Conservation (phyloP, 2,329 filamentous ascomycete genomes). For the Blastomyces gilchristii region DNA sequence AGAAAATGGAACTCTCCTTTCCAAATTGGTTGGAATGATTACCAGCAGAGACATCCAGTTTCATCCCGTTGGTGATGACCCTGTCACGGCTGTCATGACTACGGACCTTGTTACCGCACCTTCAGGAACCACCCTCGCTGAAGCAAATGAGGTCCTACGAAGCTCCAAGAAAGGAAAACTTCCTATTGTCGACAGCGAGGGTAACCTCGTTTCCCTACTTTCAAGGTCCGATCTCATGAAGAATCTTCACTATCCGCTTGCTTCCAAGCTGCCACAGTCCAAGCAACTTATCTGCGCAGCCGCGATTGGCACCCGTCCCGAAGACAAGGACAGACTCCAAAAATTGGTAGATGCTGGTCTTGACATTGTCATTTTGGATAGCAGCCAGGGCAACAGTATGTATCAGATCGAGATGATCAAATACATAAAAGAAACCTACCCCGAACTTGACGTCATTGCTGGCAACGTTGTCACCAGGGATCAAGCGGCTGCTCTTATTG, state of each 20-base stretch:
- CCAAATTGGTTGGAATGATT: constrained; percentile 93
- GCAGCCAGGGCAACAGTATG: constrained; percentile 95
- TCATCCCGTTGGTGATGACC: constrained; percentile 60
- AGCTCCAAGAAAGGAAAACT: constrained; percentile 98
- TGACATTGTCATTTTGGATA: constrained; percentile 91
- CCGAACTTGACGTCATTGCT: constrained; percentile 83
- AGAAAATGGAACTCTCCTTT: constrained; percentile 89
- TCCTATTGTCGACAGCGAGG: constrained; percentile 73
- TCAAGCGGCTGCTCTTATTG: constrained; percentile 85
- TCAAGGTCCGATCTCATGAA: constrained; percentile 95
- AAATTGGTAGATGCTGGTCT: constrained; percentile 89
- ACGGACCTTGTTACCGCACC: constrained; percentile 84
- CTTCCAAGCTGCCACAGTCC: constrained; percentile 89
- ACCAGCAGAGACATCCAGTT: constrained; percentile 98
- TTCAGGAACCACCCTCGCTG: constrained; percentile 67
- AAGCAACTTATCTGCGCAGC: constrained; percentile 96
- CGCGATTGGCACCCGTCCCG: constrained; percentile 86
- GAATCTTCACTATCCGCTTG: constrained; percentile 93
- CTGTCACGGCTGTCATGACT: constrained; percentile 87
- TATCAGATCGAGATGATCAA: constrained; percentile 99
- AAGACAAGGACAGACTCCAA: constrained; percentile 77
- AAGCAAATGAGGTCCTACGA: constrained; percentile 88
- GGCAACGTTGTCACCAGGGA: constrained; percentile 98
- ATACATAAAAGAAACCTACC: constrained; percentile 82
- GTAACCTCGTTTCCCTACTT: constrained; percentile 84